Conservation (phyloP, 495 filamentous ascomycete genomes). For the Cercophora samala region DNA sequence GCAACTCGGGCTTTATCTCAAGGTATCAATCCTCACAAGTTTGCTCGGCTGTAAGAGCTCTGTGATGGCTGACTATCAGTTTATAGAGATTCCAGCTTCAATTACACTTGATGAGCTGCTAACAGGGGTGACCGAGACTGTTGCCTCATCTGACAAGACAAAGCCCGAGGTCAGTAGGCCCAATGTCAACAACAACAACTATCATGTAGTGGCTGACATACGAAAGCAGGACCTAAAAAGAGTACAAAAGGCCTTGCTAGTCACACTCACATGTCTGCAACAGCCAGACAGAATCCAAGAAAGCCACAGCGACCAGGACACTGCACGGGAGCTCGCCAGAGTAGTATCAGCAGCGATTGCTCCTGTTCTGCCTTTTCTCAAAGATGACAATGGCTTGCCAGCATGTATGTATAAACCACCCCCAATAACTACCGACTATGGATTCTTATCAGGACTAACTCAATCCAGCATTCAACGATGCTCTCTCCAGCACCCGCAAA, state of each 20-base stretch:
- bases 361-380: conserved; percentile 5
- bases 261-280: conserved; percentile 17
- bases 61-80: not conserved
- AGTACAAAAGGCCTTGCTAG: conserved; percentile 12
- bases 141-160: not conserved
- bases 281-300: not conserved
- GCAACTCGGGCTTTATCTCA: conserved; percentile 7
- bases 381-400: conserved; percentile 4
- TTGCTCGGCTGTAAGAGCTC: not conserved
- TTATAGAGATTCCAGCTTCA: conserved; percentile 16
- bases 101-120: conserved; percentile 14
- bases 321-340: conserved; percentile 9
- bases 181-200: not conserved
- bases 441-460: not conserved
- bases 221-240: not conserved
- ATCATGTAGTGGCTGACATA: not conserved
- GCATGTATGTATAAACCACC: conserved; percentile 10
- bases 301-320: not conserved
- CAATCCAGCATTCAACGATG: conserved; percentile 7
- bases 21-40: not conserved
- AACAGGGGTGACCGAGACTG: not conserved
- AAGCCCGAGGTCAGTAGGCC: not conserved
- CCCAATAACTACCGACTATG: not conserved
- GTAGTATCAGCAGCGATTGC: conserved; percentile 18
- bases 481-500: not conserved